Base-by-base conservation (phyloP, 2,329 filamentous ascomycete species). In the Microdochium trichocladiopsis region DNA sequence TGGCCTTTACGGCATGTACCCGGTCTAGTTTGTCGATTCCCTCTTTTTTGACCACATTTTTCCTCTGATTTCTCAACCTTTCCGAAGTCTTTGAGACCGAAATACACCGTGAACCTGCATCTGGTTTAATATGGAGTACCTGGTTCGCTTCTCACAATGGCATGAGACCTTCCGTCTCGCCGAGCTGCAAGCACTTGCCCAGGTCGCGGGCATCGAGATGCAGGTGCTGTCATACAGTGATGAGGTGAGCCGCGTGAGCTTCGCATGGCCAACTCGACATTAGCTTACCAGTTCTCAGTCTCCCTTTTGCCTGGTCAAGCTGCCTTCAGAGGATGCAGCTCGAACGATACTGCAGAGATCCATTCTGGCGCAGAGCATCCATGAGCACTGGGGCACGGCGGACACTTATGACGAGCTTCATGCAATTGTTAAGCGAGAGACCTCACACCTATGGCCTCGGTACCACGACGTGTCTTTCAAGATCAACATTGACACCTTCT, bases 151-250 rank as follows among this genome's bases (percentile, higher is more conserved):
- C 66, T 87, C 86, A 47, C 94, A 97, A 69, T 77, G 81, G 53
- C 92, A 97, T 68, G 90, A 96, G 73, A 87, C 83, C n/a, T 99
- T 99, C 66, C 87, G 93, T 37, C 76, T 84, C 52, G 83, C 92
- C 2, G 94, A 99, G 69, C 80, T 96, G 14, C 75, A 93, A 63
- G 85, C 94, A 23, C 75, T 99, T 21, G 91, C 90, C 3, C 73
- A 82, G 10, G 66, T 93, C 4, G 80, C 84, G 52, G 77, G 77
- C 10, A 73, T 94, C 33, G 70, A 86, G 23, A 65, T 96, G 50
- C 78, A 88, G 58, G 78, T 96, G 55, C 60, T 93, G n/a, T 80
- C 76, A 8, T 96, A 97, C 67, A 79, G 79, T 55, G 72, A 84
- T 56, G 78, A 84, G 68, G 91, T 95, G 79, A 67, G 86, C 71